Evolutionary conservation across 2,329 filamentous ascomycete species (phyloP), one percentile per base, ranked within the genome.

Genomic region (Chrysosphaeria jannelii): DNA sequence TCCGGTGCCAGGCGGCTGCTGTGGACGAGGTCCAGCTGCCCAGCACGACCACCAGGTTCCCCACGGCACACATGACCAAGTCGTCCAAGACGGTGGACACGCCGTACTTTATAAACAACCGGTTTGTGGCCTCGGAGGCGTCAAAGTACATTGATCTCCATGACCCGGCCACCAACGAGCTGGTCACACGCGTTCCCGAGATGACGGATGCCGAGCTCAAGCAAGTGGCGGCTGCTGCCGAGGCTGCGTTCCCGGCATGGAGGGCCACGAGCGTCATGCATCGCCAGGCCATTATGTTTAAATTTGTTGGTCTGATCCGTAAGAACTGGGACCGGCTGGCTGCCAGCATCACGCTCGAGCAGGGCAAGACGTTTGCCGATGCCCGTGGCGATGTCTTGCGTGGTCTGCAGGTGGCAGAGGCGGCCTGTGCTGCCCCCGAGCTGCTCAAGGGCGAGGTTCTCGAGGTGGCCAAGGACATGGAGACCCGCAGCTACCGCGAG

Each of bases 381-480:
- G 72, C 74, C 17, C 67, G 55, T 43, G 74, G 74, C 21, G 74
- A 85, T 41, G 74, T 85, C 12, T 56, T 81, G 23, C 57, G 74
- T 34, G 74, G 74, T 22, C 52, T 85, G 28, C 74, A 85, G 51
- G 74, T 85, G 13, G 75, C 75, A 3, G 74, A 85, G 51, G 71
- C 69, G 5, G 68, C 74, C 12, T 74, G 72, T 38, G 69, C 57
- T 23, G 76, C 76, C 25, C 71, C 74, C 1, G 74, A 75, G 35
- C 60, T 79, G 41, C 54, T 85, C 43, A 75, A 72, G 42, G 74
- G 74, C 19, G 72, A 85, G 47, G 54, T 85, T 21, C 53, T 85
- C 16, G 74, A 85, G 50, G 74, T 85, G 8, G 61, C 72, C 25
- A 79, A 75, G 53, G 74, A 85, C 37, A 85, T 85, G 74, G 74